Evolutionary conservation across 106 monocot species (phyloP).

Genomic region (Dioscorea zingiberensis): DNA sequence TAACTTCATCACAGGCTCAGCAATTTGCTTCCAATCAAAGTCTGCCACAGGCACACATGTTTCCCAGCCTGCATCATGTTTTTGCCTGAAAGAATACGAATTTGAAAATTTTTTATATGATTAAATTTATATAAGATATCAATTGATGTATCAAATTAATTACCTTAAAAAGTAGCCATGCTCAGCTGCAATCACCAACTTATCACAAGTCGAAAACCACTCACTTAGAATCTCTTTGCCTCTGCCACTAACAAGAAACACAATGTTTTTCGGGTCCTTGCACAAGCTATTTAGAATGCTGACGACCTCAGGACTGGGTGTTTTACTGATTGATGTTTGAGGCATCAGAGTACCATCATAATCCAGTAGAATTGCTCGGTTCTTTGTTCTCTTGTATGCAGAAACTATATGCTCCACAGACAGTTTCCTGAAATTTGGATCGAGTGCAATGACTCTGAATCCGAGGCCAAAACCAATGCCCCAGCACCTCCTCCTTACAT

Average conservation of each 20-base stretch:
- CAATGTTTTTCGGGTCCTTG: conserved; percentile 24
- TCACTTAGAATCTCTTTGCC: conserved; percentile 19
- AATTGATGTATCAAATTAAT: neutral
- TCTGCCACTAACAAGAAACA: conserved; percentile 46
- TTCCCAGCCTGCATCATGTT: conserved; percentile 36
- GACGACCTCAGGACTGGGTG: conserved; percentile 26
- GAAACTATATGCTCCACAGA: conserved; percentile 41
- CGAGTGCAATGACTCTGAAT: conserved; percentile 45
- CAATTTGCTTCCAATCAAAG: conserved; percentile 48
- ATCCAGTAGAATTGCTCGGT: conserved; percentile 37
- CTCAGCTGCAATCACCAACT: conserved; percentile 39
- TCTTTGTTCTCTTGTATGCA: conserved; percentile 41
- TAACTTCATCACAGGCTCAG: conserved; percentile 43
- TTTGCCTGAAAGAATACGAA: conserved; percentile 16
- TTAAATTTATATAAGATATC: no score
- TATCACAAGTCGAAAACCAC: conserved; percentile 39
- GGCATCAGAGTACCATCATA: conserved; percentile 54
- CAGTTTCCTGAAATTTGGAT: conserved; percentile 42
- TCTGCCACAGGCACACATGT: conserved; percentile 29
- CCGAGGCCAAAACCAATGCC: conserved; percentile 47
- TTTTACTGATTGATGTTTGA: conserved; percentile 39
- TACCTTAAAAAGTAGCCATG: conserved; percentile 52
- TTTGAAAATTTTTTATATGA: no score
- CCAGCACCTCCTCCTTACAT: conserved; percentile 38
- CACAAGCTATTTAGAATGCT: conserved; percentile 38